Base-by-base conservation (phyloP, 2,329 filamentous ascomycete genomes). In the Parafenestella ontariensis region DNA sequence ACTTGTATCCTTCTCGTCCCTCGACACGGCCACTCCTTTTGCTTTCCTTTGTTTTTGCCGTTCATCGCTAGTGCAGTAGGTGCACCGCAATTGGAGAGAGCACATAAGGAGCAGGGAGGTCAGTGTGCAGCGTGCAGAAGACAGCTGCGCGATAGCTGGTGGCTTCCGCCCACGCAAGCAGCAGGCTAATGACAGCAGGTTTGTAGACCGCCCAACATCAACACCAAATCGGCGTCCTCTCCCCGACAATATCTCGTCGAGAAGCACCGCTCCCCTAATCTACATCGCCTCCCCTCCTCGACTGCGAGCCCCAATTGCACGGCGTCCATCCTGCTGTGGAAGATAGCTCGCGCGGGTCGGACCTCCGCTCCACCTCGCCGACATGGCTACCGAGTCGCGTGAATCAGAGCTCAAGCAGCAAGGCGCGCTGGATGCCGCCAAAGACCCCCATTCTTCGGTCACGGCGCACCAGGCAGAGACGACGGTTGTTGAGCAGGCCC, bases 381-480 rank as follows among this genome's bases (percentile, higher is more conserved):
- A 46, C 58, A 73, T 74, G 70, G 68, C 69, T 31, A 69, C 73
- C 36, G 54, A 61, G 26, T 51, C 64, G 52, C 63, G 64, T 46
- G 79, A 75, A 52, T 75, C 76, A 55, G 92, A 96, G 84, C 84
- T 91, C 76, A 96, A 92, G 85, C 83, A 88, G 75, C 88, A 96
- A 77, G 91, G 88, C 62, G 89, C 87, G 61, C 80, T 94, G 56
- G 90, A 95, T 71, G 89, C 91, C 54, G 88, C 92, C 50, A 83
- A 82, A 58, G 84, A 96, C 73, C 87, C 90, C 31, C 78, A 90
- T 65, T 89, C 83, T 72, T 79, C 77, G 40, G 84, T 92, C 61
- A 85, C 86, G 0, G 82, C 91, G 42, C 85, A 89, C 36, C 87
- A 88, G 60, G 90, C 90, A 28, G 85, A 96, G 77, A 82, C 85